Conservation (phyloP, 768 basidiomycete species). For the Leucosporidium scottii region DNA sequence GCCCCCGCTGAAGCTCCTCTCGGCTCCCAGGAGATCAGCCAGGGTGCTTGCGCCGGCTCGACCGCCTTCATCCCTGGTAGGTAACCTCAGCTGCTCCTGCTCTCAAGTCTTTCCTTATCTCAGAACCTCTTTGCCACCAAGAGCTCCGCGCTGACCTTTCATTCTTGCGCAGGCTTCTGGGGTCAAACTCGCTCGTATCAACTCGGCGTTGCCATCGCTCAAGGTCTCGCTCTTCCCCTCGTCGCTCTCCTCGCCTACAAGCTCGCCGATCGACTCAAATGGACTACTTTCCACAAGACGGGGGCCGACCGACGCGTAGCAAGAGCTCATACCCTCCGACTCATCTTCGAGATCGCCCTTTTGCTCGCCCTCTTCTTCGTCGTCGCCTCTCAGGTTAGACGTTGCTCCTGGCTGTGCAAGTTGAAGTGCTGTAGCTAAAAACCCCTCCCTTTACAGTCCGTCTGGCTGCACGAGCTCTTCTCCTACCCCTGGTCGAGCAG, state of each 20-base stretch:
- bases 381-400: not conserved
- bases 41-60: not conserved
- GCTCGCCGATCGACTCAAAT: conserved; percentile 1
- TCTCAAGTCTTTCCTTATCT: too few species aligned
- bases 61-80: not conserved
- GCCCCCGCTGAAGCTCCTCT: too few species aligned
- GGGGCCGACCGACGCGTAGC: not conserved
- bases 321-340: not conserved
- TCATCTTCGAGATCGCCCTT: not conserved
- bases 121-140: too few species aligned
- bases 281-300: not conserved
- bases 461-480: conserved; percentile 7
- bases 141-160: too few species aligned
- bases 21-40: not conserved
- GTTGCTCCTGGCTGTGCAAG: too few species aligned
- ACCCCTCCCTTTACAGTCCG: not conserved
- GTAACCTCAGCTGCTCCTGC: too few species aligned
- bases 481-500: not conserved
- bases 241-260: not conserved
- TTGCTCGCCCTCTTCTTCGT: not conserved
- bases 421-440: too few species aligned
- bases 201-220: not conserved
- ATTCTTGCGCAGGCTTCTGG: not conserved
- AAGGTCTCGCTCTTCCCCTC: not conserved
- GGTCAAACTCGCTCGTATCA: not conserved